Percentiles rank a stretch among this genome's conserved stretches.
phyloP scores from a whole-genome alignment of 225 moss, liverwort and hornwort genomes.

The Bryoerythrophyllum caledonicum region DNA sequence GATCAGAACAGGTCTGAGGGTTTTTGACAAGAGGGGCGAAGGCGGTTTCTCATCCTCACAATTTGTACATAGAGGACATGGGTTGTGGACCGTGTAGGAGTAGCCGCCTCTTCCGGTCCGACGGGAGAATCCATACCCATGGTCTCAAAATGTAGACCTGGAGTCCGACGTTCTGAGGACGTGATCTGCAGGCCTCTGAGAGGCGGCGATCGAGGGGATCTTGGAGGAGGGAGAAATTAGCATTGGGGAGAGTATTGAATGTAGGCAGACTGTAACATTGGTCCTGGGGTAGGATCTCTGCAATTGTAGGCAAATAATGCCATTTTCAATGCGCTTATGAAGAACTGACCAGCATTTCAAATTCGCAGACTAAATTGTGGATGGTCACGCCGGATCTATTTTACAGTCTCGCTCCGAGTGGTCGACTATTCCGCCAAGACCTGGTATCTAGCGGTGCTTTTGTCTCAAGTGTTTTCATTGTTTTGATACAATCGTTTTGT shows the following conservation, averaged over 20 bases:
- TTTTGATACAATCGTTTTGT: neutral
- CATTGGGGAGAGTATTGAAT: slow-evolving; percentile 16
- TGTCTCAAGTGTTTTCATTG: neutral
- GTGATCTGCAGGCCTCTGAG: neutral
- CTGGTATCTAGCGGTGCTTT: neutral
- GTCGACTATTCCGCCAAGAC: neutral
- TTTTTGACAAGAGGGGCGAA: neutral
- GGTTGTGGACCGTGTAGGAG: slow-evolving; percentile 30
- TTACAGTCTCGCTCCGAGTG: neutral
- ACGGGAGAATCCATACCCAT: slow-evolving; percentile 14
- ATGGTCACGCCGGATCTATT: neutral
- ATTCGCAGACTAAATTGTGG: no score
- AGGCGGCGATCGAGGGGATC: neutral
- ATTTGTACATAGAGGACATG: slow-evolving; percentile 44
- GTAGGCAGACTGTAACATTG: slow-evolving; percentile 37
- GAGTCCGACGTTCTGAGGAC: slow-evolving; percentile 21
- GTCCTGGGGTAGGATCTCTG: slow-evolving; percentile 15
- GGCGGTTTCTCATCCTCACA: slow-evolving; percentile 16
- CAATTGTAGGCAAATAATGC: slow-evolving; percentile 26
- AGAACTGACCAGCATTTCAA: neutral
- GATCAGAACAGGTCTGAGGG: slow-evolving; percentile 6
- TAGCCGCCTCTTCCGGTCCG: slow-evolving; percentile 27
- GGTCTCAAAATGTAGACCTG: slow-evolving; percentile 21
- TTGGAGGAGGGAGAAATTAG: slow-evolving; percentile 12
- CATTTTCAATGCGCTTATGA: slow-evolving; percentile 11